Evolutionary conservation across 306 rosid species (phyloP).

Genomic region (Lathyrus aphaca): DNA sequence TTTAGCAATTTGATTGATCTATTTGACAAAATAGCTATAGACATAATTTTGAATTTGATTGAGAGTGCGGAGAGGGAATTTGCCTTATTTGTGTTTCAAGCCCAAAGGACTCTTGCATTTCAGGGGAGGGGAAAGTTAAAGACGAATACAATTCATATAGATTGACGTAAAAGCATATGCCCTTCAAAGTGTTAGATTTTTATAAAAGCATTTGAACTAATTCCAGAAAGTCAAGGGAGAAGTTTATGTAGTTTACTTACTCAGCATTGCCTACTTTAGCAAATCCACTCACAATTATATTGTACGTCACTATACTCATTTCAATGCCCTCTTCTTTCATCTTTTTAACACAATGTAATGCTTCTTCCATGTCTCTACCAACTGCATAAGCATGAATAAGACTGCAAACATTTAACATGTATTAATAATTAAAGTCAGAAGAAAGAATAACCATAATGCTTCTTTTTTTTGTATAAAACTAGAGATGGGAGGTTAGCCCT

Average conservation of each 20-base stretch:
- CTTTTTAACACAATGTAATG: slow-evolving; percentile 85
- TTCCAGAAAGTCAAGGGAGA: slow-evolving; percentile 7
- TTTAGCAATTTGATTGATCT: no score
- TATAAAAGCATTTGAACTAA: slow-evolving; percentile 2
- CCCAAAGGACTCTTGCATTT: slow-evolving; percentile 9
- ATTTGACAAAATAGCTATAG: no score
- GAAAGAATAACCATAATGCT: slow-evolving; percentile 17
- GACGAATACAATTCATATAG: slow-evolving; percentile 8
- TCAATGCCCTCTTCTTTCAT: slow-evolving; percentile 91
- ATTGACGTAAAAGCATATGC: slow-evolving; percentile 14
- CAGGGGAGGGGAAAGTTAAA: not conserved
- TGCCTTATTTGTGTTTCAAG: slow-evolving; percentile 21
- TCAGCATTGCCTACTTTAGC: slow-evolving; percentile 75
- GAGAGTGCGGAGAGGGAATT: not conserved
- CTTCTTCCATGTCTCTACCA: slow-evolving; percentile 99
- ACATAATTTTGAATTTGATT: no score
- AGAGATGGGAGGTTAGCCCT: not conserved
- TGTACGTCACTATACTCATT: slow-evolving; percentile 89
- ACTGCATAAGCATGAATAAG: slow-evolving; percentile 99
- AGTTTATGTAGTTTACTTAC: slow-evolving; percentile 59
- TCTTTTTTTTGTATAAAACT: slow-evolving; percentile 1
- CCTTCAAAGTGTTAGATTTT: not conserved
- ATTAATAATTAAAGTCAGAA: slow-evolving; percentile 42
- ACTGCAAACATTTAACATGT: slow-evolving; percentile 68
- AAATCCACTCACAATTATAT: slow-evolving; percentile 88